Evolutionary conservation across 148 eudicot genomes (phyloP).

Genomic region (Rhododendron molle): DNA sequence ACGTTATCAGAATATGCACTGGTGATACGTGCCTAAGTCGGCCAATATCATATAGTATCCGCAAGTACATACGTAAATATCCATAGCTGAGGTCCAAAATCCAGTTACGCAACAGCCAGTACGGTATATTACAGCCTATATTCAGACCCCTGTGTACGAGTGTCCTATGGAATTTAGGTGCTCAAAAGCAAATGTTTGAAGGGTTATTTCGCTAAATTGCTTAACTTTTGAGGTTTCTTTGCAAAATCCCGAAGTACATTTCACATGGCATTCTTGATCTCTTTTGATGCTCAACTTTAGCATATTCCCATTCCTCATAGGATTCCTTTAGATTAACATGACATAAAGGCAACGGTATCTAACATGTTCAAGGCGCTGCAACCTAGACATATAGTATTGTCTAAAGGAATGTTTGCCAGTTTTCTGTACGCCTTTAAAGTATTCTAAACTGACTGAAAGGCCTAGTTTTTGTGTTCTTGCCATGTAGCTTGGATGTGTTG

Average conservation of each 20-base stretch:
- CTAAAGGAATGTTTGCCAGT: background rate
- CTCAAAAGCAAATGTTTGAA: background rate
- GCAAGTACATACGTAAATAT: background rate
- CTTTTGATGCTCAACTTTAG: background rate
- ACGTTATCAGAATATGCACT: background rate
- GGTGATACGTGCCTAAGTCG: background rate
- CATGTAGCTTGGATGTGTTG: background rate
- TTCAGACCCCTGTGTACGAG: background rate
- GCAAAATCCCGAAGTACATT: background rate
- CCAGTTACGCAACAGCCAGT: background rate
- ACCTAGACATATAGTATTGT: background rate
- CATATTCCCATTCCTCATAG: background rate
- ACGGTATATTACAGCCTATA: background rate
- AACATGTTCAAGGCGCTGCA: background rate
- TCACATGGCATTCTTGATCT: background rate
- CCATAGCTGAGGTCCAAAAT: background rate
- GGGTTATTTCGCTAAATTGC: background rate
- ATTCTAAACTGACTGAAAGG: background rate
- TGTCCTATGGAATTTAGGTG: background rate
- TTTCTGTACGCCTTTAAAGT: background rate
- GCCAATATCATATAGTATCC: background rate
- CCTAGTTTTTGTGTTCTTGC: background rate
- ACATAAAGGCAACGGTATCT: background rate
- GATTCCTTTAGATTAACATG: background rate
- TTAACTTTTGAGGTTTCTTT: background rate